Evolutionary conservation across 441 rosid genomes (phyloP).

Genomic region (Arabidopsis lyrata): DNA sequence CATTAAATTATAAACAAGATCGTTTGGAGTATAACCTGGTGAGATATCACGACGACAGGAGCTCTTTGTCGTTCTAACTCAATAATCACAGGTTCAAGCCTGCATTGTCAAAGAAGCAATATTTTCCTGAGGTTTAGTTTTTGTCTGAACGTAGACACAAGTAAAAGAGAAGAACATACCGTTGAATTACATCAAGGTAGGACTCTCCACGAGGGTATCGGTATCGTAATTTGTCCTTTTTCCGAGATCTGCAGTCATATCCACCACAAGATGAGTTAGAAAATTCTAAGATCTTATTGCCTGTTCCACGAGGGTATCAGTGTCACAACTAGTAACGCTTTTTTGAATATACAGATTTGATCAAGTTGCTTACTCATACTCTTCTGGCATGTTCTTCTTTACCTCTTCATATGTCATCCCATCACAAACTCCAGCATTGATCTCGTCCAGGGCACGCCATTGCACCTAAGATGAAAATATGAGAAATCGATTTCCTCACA

Average conservation of each 20-base stretch:
- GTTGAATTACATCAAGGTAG: slow-evolving; percentile 97
- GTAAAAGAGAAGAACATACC: slow-evolving; percentile 53
- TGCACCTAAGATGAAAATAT: slow-evolving; percentile 68
- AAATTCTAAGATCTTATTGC: neutral
- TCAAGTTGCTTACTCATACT: slow-evolving; percentile 74
- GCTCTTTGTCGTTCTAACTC: slow-evolving; percentile 99
- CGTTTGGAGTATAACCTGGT: slow-evolving; percentile 72
- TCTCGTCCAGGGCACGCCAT: slow-evolving; percentile 99
- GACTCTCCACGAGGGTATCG: slow-evolving; percentile 99
- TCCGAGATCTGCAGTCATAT: slow-evolving; percentile 66
- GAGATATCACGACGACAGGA: slow-evolving; percentile 96
- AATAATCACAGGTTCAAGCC: slow-evolving; percentile 97
- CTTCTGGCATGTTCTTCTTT: slow-evolving; percentile 96
- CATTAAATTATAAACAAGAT: slow-evolving; percentile 17
- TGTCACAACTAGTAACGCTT: neutral
- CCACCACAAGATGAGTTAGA: slow-evolving; percentile 29
- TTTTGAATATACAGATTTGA: slow-evolving; percentile 6
- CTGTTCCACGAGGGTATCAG: neutral
- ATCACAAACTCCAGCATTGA: slow-evolving; percentile 98
- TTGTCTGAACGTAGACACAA: neutral
- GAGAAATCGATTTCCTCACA: slow-evolving; percentile 18
- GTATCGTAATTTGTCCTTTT: slow-evolving; percentile 94
- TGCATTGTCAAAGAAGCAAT: slow-evolving; percentile 49
- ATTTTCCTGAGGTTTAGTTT: slow-evolving; percentile 25
- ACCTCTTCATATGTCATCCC: slow-evolving; percentile 99